Conservation (phyloP, 1,139 yeast genomes). For the Saccharomycopsis hybrid region DNA sequence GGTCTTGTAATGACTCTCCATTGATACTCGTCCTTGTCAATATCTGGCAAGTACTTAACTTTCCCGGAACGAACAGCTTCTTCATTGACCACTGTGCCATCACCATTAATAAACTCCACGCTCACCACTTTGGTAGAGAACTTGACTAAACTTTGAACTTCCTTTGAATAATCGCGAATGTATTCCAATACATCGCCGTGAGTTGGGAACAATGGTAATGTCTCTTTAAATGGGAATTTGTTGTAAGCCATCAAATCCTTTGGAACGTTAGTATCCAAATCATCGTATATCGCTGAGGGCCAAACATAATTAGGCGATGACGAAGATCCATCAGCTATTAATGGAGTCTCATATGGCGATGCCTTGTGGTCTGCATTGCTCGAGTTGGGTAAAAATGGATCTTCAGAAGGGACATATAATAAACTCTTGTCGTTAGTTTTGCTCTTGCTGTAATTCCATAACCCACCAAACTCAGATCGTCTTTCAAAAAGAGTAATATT, state of each 20-base stretch:
- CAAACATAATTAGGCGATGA: slow-evolving; percentile 22
- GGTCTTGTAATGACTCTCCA: slow-evolving; percentile 38
- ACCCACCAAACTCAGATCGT: slow-evolving; percentile 43
- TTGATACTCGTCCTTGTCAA: slow-evolving; percentile 25
- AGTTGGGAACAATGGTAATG: slow-evolving; percentile 43
- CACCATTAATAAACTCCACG: slow-evolving; percentile 24
- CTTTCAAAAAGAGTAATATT: slow-evolving; percentile 46
- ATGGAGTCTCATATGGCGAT: slow-evolving; percentile 6
- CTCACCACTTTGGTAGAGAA: slow-evolving; percentile 36
- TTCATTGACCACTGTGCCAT: neutral
- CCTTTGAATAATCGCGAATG: slow-evolving; percentile 26
- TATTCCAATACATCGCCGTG: slow-evolving; percentile 44
- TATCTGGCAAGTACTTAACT: slow-evolving; percentile 7
- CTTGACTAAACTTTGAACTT: slow-evolving; percentile 25
- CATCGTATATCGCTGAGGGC: slow-evolving; percentile 30
- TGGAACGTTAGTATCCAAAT: slow-evolving; percentile 59
- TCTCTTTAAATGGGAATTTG: slow-evolving; percentile 39
- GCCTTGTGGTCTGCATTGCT: neutral
- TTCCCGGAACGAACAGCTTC: neutral
- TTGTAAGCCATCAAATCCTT: slow-evolving; percentile 50
- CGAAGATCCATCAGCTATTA: slow-evolving; percentile 5
- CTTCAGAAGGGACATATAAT: slow-evolving; percentile 22
- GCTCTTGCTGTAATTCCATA: slow-evolving; percentile 41
- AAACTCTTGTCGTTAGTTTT: slow-evolving; percentile 21
- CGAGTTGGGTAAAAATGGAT: slow-evolving; percentile 17